Evolutionary conservation across 805 yeast genomes (phyloP).

Genomic region (Zygosaccharomyces rouxii): DNA sequence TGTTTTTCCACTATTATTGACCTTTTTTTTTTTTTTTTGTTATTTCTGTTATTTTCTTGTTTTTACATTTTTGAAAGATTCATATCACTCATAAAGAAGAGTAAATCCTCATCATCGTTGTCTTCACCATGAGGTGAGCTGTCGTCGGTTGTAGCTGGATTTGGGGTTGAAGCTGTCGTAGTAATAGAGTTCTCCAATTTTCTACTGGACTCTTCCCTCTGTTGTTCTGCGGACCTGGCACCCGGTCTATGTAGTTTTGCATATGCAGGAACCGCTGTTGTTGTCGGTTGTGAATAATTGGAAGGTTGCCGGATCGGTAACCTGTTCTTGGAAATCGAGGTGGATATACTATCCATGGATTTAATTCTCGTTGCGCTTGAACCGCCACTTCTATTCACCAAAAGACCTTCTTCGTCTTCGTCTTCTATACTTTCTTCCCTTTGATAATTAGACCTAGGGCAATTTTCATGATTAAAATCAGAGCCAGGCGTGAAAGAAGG

Average conservation of each 20-base stretch:
- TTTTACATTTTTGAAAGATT: slow-evolving; percentile 36
- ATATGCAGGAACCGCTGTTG: slow-evolving; percentile 32
- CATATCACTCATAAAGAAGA: slow-evolving; percentile 75
- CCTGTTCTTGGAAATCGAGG: slow-evolving; percentile 24
- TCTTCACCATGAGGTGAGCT: slow-evolving; percentile 32
- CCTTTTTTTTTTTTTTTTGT: not conserved
- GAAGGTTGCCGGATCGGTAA: slow-evolving; percentile 28
- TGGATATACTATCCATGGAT: slow-evolving; percentile 29
- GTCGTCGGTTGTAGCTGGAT: slow-evolving; percentile 19
- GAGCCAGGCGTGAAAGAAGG: slow-evolving; percentile 1
- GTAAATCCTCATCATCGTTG: slow-evolving; percentile 62
- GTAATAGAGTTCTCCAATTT: not conserved
- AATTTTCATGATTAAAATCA: not conserved
- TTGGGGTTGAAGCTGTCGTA: slow-evolving; percentile 5
- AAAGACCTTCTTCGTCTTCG: slow-evolving; percentile 24
- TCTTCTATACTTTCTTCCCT: slow-evolving; percentile 7
- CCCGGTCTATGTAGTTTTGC: slow-evolving; percentile 33
- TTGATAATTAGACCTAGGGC: not conserved
- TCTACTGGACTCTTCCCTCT: not conserved
- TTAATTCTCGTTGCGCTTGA: slow-evolving; percentile 6
- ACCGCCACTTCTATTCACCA: slow-evolving; percentile 11
- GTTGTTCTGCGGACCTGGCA: slow-evolving; percentile 18
- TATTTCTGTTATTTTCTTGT: not conserved
- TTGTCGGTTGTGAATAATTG: slow-evolving; percentile 32
- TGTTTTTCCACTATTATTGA: not conserved